These are phyloP conservation scores for Cymodocea nodosa DNA, from an alignment of 116 monocot species.

Conservation along the genomic window DNA sequence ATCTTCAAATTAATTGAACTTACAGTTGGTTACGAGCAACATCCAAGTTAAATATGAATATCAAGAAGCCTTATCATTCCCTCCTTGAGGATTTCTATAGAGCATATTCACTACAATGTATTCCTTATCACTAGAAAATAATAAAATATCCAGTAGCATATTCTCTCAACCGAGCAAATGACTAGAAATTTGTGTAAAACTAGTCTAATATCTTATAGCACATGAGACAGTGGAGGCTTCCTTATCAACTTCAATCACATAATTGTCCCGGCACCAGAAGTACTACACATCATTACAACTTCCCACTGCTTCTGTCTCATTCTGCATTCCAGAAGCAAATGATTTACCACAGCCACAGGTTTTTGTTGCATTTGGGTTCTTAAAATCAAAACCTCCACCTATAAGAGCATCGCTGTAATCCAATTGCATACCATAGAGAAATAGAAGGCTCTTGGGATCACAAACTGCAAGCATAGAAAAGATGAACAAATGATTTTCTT, in stretches of 20 bases:
- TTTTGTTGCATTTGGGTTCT: slow-evolving; percentile 93
- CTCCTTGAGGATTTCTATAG: too few relatives aligned
- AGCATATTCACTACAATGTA: too few relatives aligned
- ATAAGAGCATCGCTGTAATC: slow-evolving; percentile 95
- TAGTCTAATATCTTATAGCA: too few relatives aligned
- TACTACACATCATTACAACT: slow-evolving; percentile 1
- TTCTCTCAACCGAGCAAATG: too few relatives aligned
- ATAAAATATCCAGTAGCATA: too few relatives aligned
- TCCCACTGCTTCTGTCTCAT: background rate
- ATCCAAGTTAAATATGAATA: too few relatives aligned
- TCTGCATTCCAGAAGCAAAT: slow-evolving; percentile 35
- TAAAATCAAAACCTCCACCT: slow-evolving; percentile 91
- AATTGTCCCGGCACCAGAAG: background rate
- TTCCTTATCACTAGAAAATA: too few relatives aligned
- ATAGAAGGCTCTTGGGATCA: slow-evolving; percentile 94
- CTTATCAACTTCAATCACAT: background rate
- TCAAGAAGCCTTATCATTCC: too few relatives aligned
- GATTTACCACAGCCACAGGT: slow-evolving; percentile 98
- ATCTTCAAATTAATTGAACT: too few relatives aligned
- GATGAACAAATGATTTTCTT: background rate
- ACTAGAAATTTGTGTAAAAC: too few relatives aligned
- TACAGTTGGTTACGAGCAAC: too few relatives aligned
- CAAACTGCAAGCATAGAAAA: slow-evolving; percentile 51
- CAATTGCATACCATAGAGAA: slow-evolving; percentile 82
- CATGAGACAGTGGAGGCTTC: background rate